These are phyloP conservation scores for Fusarium sp. DNA, from an alignment of 2,329 filamentous ascomycete species.

Conservation along the genomic window DNA sequence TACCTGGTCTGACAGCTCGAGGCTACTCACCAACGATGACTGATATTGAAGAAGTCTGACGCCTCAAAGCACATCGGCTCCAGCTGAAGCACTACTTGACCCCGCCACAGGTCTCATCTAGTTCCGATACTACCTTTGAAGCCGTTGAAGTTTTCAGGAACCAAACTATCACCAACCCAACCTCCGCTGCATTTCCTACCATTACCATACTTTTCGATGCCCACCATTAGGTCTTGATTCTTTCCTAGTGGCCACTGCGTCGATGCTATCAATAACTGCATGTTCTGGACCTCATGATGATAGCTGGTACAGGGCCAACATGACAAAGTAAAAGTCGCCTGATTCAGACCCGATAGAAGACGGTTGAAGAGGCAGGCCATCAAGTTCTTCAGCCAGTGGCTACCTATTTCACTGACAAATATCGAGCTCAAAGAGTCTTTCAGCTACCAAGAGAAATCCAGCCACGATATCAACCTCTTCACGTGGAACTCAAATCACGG, in stretches of 20 bases:
- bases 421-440: not conserved
- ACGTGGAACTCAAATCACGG: conserved; percentile 6
- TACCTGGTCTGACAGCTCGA: not conserved
- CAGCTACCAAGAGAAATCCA: not conserved
- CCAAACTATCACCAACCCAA: conserved; percentile 9
- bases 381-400: not conserved
- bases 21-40: not conserved
- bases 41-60: conserved; percentile 7
- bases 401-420: not conserved
- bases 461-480: conserved; percentile 11
- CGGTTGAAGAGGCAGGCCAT: not conserved
- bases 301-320: not conserved
- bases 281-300: not conserved
- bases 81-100: not conserved
- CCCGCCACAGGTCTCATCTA: not conserved
- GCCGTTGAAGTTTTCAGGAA: conserved; percentile 29
- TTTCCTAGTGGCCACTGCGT: not conserved
- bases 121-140: not conserved
- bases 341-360: not conserved
- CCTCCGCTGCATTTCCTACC: not conserved
- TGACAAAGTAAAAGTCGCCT: not conserved
- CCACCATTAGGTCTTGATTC: not conserved
- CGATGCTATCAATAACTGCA: not conserved
- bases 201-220: not conserved
- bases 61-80: conserved; percentile 1